Percentiles rank a stretch among this genome's conserved stretches.
Conservation (phyloP, 1,284 basidiomycete species). For the Trichosporon faecale region DNA sequence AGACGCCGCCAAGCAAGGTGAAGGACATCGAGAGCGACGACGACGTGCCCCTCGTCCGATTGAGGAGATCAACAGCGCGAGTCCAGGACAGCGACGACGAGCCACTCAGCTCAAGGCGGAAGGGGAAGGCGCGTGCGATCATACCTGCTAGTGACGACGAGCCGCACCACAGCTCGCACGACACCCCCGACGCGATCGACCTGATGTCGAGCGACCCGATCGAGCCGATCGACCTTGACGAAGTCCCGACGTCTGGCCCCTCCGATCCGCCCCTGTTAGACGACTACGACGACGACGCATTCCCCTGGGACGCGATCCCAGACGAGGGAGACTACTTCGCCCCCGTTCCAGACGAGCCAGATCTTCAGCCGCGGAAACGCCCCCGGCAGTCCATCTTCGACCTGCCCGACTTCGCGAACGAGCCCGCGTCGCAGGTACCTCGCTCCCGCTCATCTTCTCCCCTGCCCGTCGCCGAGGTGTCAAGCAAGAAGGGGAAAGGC, state of each 20-base stretch:
- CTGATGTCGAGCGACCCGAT: background rate
- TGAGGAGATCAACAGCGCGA: background rate
- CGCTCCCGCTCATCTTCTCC: background rate
- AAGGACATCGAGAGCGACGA: background rate
- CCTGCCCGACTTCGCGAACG: conserved; percentile 20
- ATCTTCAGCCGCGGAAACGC: background rate
- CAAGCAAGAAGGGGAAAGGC: background rate
- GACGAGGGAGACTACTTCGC: background rate
- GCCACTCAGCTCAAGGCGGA: background rate
- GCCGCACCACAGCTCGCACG: background rate
- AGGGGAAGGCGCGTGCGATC: background rate
- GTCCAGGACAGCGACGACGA: background rate
- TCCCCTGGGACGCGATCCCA: conserved; percentile 5
- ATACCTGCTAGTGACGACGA: background rate
- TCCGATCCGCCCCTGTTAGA: background rate
- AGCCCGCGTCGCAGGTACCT: conserved; percentile 13
- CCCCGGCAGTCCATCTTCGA: background rate
- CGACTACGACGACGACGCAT: conserved; percentile 14
- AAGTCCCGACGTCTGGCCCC: background rate
- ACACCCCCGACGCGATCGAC: background rate
- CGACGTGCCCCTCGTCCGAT: background rate
- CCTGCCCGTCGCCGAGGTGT: background rate
- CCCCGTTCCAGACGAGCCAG: background rate
- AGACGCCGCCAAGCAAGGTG: background rate
- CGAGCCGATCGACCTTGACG: background rate